Conservation (phyloP, 2,329 filamentous ascomycete genomes). For the Venturia effusa region DNA sequence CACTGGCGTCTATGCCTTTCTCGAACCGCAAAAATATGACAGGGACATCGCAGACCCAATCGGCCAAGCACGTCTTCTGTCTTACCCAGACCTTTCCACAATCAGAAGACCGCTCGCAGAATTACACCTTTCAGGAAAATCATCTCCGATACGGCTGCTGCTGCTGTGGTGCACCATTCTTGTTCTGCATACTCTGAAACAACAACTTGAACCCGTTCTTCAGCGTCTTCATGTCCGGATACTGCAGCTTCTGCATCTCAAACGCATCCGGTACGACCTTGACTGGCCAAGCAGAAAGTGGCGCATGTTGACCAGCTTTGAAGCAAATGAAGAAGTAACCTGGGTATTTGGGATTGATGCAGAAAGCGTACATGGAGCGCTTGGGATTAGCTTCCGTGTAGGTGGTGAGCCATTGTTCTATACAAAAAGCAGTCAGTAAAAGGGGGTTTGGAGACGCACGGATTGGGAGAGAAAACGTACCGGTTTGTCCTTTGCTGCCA, state of each 20-base stretch:
- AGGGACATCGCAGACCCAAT: not conserved
- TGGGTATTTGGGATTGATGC: constrained; percentile 80
- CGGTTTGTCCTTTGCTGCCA: constrained; percentile 67
- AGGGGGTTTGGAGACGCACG: constrained; percentile 9
- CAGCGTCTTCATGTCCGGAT: constrained; percentile 87
- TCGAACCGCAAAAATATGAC: no score
- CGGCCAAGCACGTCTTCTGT: no score
- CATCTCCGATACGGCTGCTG: not conserved
- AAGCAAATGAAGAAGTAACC: constrained; percentile 96
- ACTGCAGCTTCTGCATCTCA: constrained; percentile 76
- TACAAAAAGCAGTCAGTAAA: not conserved
- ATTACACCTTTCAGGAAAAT: not conserved
- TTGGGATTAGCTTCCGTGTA: constrained; percentile 95
- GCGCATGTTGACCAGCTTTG: constrained; percentile 71
- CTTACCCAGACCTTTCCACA: not conserved
- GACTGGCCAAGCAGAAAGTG: constrained; percentile 69
- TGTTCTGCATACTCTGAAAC: constrained; percentile 2
- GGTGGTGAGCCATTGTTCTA: constrained; percentile 90
- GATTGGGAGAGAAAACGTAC: constrained; percentile 44
- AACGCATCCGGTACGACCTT: constrained; percentile 90
- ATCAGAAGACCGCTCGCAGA: not conserved
- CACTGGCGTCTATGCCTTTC: no score
- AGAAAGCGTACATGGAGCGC: constrained; percentile 90
- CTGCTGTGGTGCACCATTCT: not conserved
- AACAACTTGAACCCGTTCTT: constrained; percentile 91